Conservation (phyloP, 176 grass and related monocot species). For the Pontederia paniculata region DNA sequence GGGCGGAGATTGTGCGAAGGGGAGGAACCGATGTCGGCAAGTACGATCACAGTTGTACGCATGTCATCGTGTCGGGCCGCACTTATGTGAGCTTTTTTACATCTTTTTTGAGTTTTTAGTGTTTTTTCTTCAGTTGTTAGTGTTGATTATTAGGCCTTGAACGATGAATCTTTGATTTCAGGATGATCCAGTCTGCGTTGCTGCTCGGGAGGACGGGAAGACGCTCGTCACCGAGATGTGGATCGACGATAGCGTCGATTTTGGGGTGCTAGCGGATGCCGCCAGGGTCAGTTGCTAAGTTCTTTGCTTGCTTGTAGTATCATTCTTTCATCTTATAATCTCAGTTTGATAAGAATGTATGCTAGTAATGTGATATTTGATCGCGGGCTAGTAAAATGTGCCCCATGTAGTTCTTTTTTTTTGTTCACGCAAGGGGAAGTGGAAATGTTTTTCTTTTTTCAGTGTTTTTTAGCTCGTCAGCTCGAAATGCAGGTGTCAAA, state of each 20-base stretch:
- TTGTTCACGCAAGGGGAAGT: too few relatives aligned
- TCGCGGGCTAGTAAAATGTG: too few relatives aligned
- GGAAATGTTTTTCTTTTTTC: too few relatives aligned
- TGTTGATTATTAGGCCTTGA: not conserved
- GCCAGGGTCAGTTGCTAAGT: conserved; percentile 53
- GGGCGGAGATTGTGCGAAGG: conserved; percentile 51
- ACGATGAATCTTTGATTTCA: conserved; percentile 9
- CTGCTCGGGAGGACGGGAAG: conserved; percentile 55
- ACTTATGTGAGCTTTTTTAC: conserved; percentile 48
- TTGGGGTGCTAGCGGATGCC: conserved; percentile 29
- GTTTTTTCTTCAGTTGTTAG: not conserved
- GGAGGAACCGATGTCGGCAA: conserved; percentile 43
- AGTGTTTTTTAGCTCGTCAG: too few relatives aligned
- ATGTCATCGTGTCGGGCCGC: conserved; percentile 49
- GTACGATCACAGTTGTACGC: conserved; percentile 44
- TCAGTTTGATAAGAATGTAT: not conserved
- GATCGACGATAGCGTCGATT: conserved; percentile 66
- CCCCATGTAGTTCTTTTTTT: too few relatives aligned
- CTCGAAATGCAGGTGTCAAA: too few relatives aligned
- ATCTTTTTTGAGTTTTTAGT: not conserved
- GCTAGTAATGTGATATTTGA: too few relatives aligned
- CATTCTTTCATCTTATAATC: not conserved
- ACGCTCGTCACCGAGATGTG: conserved; percentile 59
- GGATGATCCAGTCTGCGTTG: conserved; percentile 58
- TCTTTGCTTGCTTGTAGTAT: not conserved